Conservation (phyloP, 768 basidiomycete species). For the Collybiopsis luxurians region DNA sequence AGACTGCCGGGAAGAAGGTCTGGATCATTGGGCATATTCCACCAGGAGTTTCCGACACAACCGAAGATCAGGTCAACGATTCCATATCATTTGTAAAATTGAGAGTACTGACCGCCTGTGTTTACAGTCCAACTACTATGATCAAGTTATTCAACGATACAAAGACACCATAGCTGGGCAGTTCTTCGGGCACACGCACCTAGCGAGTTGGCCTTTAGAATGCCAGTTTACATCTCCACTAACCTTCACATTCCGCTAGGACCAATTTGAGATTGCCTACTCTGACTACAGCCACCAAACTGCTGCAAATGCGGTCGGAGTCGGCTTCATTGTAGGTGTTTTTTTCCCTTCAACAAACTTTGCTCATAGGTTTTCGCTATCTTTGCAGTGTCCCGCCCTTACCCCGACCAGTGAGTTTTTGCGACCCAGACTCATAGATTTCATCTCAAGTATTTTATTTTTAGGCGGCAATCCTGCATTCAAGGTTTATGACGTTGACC, state of each 20-base stretch:
- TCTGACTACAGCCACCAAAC: constrained; percentile 30
- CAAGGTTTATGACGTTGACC: constrained; percentile 40
- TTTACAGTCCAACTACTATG: constrained; percentile 36
- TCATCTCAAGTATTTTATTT: too few species aligned
- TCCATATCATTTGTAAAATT: background rate
- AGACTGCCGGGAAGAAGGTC: constrained; percentile 31
- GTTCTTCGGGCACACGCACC: constrained; percentile 42
- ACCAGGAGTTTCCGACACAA: constrained; percentile 26
- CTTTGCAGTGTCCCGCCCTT: constrained; percentile 29
- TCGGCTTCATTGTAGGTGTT: constrained; percentile 24
- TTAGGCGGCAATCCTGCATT: constrained; percentile 36
- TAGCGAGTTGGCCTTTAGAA: too few species aligned
- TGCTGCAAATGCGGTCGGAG: constrained; percentile 26
- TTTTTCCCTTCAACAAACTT: too few species aligned
- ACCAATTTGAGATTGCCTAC: constrained; percentile 41
- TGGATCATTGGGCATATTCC: constrained; percentile 41
- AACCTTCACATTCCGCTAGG: constrained; percentile 15
- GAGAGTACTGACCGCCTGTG: background rate
- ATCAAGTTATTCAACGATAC: constrained; percentile 40
- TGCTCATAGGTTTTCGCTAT: too few species aligned
- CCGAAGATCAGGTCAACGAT: constrained; percentile 18
- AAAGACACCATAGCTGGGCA: constrained; percentile 37
- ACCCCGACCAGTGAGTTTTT: constrained; percentile 33
- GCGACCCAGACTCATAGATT: background rate
- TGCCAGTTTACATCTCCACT: too few species aligned